Evolutionary conservation across 1,284 basidiomycete species (phyloP).

Genomic region (Peniophora sp.): DNA sequence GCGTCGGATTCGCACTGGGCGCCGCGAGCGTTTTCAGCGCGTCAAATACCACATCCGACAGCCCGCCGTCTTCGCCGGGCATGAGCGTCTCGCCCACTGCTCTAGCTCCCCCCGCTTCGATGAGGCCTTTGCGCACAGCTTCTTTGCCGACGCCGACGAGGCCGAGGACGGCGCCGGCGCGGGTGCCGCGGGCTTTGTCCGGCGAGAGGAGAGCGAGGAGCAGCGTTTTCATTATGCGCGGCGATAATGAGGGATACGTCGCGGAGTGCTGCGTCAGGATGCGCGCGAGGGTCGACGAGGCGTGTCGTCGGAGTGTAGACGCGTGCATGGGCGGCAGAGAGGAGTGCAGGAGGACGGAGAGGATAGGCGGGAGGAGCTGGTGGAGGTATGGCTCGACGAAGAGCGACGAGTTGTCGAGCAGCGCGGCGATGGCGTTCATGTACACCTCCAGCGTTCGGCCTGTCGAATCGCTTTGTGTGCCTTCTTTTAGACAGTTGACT

Average conservation of each 20-base stretch:
- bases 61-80: constrained; percentile 30
- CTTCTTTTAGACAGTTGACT: constrained; percentile 57
- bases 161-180: constrained; percentile 82
- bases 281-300: constrained; percentile 78
- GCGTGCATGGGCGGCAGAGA: constrained; percentile 56
- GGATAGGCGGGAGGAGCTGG: constrained; percentile 89
- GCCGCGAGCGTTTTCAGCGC: constrained; percentile 53
- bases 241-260: constrained; percentile 78
- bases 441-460: constrained; percentile 68
- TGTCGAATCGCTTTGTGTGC: constrained; percentile 50
- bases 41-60: constrained; percentile 53
- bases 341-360: constrained; percentile 86
- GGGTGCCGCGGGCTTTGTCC: constrained; percentile 64
- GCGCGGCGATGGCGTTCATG: constrained; percentile 74
- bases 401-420: constrained; percentile 80
- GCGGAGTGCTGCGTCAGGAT: constrained; percentile 73
- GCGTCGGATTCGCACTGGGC: constrained; percentile 44
- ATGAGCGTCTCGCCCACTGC: constrained; percentile 60
- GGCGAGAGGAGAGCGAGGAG: constrained; percentile 76
- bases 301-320: constrained; percentile 62
- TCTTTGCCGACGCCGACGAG: constrained; percentile 78
- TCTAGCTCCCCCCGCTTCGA: constrained; percentile 69
- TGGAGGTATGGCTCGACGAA: constrained; percentile 97
- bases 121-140: constrained; percentile 71
- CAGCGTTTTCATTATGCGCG: constrained; percentile 89